Evolutionary conservation across 441 rosid genomes (phyloP), one percentile per base, ranked within the genome.

Genomic region (Bruguiera hainesii): DNA sequence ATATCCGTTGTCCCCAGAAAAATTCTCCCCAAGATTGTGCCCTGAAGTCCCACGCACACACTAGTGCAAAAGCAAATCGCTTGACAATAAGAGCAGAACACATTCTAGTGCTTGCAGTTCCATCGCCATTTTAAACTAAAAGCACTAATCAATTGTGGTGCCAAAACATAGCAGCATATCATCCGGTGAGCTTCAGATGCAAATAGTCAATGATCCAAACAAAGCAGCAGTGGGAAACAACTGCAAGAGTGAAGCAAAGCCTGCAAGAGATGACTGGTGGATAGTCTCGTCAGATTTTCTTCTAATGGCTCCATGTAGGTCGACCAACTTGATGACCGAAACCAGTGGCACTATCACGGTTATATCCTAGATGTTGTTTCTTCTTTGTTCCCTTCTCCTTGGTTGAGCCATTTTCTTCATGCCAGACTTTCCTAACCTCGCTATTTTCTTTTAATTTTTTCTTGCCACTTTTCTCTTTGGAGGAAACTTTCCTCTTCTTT

Each of bases 401-500:
- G 74, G 69, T 77, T 4, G 63, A 77, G 31, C 68, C 69, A 60
- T 50, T 70, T 66, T 80, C 85, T 58, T 71, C 79, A 28, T 37
- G 55, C 56, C 23, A n/a, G 23, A 37, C 42, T 15, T 58, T 33
- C 37, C 37, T 33, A 33, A 33, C 9, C 37, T 6, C 23, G 19
- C 71, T 79, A 16, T 63, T 74, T 65, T 81, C 83, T 61, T 78
- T 81, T 11, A 31, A 64, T 64, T 78, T 82, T 75, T 67, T 87
- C 81, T 70, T 88, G 5, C 28, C 31, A 19, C 73, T 80, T 58
- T 70, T 87, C 66, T 69, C 80, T 60, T 81, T 71, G 61, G 85
- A 69, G 19, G 83, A 73, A 63, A 78, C 67, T 80, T 80, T 87
- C 70, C 83, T 82, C 79, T 76, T 87, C 78, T 75, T 85, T 28